Percentiles rank a stretch among this genome's conserved stretches.
phyloP scores from a whole-genome alignment of 352 stramenopile species.

The Plasmopara muralis region DNA sequence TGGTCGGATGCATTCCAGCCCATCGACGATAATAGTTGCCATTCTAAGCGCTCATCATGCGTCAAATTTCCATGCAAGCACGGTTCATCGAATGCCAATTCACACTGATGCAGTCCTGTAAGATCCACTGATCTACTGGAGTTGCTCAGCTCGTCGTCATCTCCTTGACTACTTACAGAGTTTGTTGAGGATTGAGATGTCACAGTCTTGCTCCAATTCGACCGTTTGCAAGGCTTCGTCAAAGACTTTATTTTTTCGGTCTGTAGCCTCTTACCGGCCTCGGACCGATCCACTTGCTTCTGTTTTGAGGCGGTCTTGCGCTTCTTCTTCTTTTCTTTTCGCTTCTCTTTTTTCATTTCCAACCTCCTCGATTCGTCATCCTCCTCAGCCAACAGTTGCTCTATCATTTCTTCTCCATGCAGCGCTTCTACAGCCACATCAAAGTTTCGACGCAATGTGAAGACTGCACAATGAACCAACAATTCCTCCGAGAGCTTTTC shows the following conservation, averaged over 20 bases:
- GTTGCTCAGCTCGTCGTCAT: constrained; percentile 36
- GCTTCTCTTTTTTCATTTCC: constrained; percentile 84
- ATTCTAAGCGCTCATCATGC: constrained; percentile 66
- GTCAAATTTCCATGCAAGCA: constrained; percentile 42
- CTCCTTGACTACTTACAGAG: constrained; percentile 34
- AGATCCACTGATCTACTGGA: constrained; percentile 32
- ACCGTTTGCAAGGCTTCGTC: constrained; percentile 20
- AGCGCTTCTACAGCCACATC: constrained; percentile 77
- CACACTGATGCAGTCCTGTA: constrained; percentile 42
- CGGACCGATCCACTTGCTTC: constrained; percentile 45
- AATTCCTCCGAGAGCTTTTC: constrained; percentile 77
- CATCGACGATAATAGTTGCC: constrained; percentile 79
- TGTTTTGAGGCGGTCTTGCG: constrained; percentile 71
- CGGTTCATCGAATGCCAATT: constrained; percentile 41
- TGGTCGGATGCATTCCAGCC: constrained; percentile 66
- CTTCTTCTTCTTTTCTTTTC: constrained; percentile 88
- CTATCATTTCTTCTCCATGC: constrained; percentile 84
- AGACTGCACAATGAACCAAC: constrained; percentile 70
- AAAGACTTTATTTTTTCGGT: constrained; percentile 24
- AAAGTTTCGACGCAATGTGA: constrained; percentile 74
- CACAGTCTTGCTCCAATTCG: constrained; percentile 21
- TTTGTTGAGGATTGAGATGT: constrained; percentile 40
- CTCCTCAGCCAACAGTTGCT: constrained; percentile 76
- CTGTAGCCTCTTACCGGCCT: constrained; percentile 32
- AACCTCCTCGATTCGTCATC: constrained; percentile 70